Conservation (phyloP, 23 red algal genomes). For the Gracilariopsis chorda region DNA sequence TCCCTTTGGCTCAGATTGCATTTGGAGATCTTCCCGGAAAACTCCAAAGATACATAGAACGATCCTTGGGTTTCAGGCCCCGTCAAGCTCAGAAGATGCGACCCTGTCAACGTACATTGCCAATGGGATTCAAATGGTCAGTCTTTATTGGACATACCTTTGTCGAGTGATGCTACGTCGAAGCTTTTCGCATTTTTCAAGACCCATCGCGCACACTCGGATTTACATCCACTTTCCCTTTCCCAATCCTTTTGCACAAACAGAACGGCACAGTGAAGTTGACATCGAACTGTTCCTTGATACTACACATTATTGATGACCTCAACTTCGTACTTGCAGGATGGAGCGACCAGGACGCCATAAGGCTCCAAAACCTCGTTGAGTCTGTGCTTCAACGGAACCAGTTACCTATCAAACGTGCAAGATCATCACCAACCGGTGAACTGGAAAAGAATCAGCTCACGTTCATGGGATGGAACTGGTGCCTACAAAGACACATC, state of each 20-base stretch:
- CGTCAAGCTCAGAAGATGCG: background rate
- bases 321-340: background rate
- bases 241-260: background rate
- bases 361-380: background rate
- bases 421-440: background rate
- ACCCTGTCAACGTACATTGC: background rate
- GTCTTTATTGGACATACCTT: slow-evolving; percentile 1
- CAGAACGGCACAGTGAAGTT: background rate
- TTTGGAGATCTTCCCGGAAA: background rate
- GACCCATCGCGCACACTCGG: background rate
- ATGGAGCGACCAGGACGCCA: background rate
- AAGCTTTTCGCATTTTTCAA: background rate
- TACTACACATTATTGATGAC: slow-evolving; percentile 22
- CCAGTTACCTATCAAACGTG: background rate
- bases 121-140: slow-evolving; percentile 27
- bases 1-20: background rate
- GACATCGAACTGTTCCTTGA: background rate
- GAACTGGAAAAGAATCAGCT: background rate
- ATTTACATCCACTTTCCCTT: background rate
- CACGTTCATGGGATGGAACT: slow-evolving; percentile 8
- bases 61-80: background rate
- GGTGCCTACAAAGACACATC: background rate
- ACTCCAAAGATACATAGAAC: background rate
- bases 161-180: background rate
- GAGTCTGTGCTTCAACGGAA: background rate